These are phyloP conservation scores for Termitomyces sp. DNA, from an alignment of 768 basidiomycete genomes.

Conservation along the genomic window DNA sequence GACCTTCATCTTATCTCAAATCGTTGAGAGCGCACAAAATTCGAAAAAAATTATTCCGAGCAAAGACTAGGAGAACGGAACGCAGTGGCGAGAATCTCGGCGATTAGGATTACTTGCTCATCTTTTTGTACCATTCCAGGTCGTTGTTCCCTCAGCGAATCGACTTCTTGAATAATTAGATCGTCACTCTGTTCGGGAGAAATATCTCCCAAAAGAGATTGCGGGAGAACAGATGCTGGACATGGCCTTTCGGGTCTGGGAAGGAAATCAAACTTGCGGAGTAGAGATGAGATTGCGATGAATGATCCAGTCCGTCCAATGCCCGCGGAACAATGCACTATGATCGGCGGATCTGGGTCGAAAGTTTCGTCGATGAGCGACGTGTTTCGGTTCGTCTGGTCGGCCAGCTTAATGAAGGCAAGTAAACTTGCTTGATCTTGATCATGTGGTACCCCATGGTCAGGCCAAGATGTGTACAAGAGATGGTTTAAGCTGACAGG, in stretches of 20 bases:
- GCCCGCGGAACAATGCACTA: slow-evolving; percentile 85
- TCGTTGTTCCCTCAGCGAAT: slow-evolving; percentile 74
- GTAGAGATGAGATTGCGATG: slow-evolving; percentile 72
- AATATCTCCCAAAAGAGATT: slow-evolving; percentile 57
- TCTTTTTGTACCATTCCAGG: slow-evolving; percentile 76
- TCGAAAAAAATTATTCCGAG: not conserved
- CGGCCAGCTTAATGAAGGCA: slow-evolving; percentile 60
- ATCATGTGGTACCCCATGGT: slow-evolving; percentile 71
- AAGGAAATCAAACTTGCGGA: slow-evolving; percentile 55
- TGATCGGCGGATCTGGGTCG: slow-evolving; percentile 68
- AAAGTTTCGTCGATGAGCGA: slow-evolving; percentile 24
- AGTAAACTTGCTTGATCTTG: slow-evolving; percentile 58
- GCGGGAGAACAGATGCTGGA: slow-evolving; percentile 28
- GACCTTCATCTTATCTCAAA: slow-evolving; percentile 1
- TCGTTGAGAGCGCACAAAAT: not conserved
- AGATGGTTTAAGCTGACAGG: slow-evolving; percentile 62
- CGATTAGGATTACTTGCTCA: slow-evolving; percentile 63
- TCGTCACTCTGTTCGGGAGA: slow-evolving; percentile 46
- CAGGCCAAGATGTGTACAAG: slow-evolving; percentile 77
- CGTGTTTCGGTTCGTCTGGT: slow-evolving; percentile 50
- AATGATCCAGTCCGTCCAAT: slow-evolving; percentile 86
- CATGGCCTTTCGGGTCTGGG: slow-evolving; percentile 27
- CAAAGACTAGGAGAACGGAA: slow-evolving; percentile 5
- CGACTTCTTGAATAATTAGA: slow-evolving; percentile 64
- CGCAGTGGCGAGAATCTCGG: slow-evolving; percentile 45